Percentiles rank a stretch among this genome's conserved stretches.
Conservation (phyloP, 192 early-diverging fungal species). For the Backusella psychrophila region DNA sequence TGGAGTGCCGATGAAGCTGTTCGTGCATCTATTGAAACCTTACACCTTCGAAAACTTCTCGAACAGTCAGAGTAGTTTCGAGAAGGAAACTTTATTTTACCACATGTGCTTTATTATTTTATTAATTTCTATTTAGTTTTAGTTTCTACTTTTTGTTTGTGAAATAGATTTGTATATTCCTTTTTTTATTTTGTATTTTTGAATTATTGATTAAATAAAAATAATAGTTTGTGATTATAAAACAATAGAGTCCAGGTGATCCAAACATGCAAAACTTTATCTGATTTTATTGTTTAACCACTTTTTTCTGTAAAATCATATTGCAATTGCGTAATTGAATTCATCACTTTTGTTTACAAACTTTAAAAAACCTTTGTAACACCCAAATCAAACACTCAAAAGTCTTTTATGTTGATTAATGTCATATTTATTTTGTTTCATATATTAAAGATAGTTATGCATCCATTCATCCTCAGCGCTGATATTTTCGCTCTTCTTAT, state of each 20-base stretch:
- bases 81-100: too few species aligned
- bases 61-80: neutral
- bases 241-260: neutral
- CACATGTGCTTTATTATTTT: neutral
- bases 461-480: neutral
- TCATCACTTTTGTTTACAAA: neutral
- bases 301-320: too few species aligned
- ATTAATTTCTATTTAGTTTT: neutral
- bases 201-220: neutral
- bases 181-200: neutral
- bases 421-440: too few species aligned
- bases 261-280: neutral
- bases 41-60: slow-evolving; percentile 4
- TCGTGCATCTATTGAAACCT: neutral
- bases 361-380: neutral
- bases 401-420: neutral
- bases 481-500: neutral
- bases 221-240: neutral
- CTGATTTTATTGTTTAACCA: neutral
- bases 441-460: neutral
- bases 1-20: slow-evolving; percentile 6
- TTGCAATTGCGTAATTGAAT: neutral
- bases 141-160: too few species aligned
- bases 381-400: neutral
- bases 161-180: neutral